phyloP scores from a whole-genome alignment of 768 basidiomycete species.

The Suillus paluster region DNA sequence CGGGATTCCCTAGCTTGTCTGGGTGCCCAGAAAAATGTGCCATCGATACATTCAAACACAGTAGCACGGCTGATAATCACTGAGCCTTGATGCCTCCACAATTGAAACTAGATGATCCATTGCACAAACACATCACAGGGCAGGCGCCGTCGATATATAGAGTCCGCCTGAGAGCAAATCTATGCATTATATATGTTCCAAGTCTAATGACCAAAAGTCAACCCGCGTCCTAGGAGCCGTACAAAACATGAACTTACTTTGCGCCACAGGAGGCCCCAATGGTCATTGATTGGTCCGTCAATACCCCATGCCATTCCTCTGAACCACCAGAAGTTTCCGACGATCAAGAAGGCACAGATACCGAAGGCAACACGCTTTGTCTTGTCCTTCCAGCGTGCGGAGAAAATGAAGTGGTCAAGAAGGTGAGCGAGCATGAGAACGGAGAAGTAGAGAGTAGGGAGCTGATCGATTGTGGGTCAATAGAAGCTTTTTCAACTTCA shows the following conservation, averaged over 20 bases:
- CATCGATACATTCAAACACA: neutral
- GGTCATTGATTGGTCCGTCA: slow-evolving; percentile 81
- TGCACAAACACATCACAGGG: neutral
- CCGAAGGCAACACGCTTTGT: slow-evolving; percentile 80
- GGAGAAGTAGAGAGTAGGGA: slow-evolving; percentile 96
- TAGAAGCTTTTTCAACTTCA: neutral
- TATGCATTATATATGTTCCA: slow-evolving; percentile 38
- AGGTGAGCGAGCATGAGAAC: slow-evolving; percentile 91
- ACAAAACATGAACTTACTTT: slow-evolving; percentile 41
- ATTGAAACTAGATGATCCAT: neutral
- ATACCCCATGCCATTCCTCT: slow-evolving; percentile 88
- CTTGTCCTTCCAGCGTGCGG: slow-evolving; percentile 60
- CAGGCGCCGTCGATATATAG: neutral
- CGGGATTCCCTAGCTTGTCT: neutral
- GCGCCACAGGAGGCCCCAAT: slow-evolving; percentile 83
- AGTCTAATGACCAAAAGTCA: slow-evolving; percentile 21
- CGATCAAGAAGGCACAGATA: slow-evolving; percentile 56
- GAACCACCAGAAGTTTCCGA: slow-evolving; percentile 96
- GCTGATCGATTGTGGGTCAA: slow-evolving; percentile 47
- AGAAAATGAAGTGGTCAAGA: slow-evolving; percentile 92
- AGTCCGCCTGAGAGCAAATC: slow-evolving; percentile 8
- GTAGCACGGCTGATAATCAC: neutral
- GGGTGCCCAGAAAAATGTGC: neutral
- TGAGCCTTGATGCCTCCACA: neutral
- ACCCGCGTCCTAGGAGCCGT: neutral